Percentiles rank a stretch among this genome's conserved stretches.
These are phyloP conservation scores for Andrographis paniculata DNA, from an alignment of 305 asterid genomes.

Conservation along the genomic window DNA sequence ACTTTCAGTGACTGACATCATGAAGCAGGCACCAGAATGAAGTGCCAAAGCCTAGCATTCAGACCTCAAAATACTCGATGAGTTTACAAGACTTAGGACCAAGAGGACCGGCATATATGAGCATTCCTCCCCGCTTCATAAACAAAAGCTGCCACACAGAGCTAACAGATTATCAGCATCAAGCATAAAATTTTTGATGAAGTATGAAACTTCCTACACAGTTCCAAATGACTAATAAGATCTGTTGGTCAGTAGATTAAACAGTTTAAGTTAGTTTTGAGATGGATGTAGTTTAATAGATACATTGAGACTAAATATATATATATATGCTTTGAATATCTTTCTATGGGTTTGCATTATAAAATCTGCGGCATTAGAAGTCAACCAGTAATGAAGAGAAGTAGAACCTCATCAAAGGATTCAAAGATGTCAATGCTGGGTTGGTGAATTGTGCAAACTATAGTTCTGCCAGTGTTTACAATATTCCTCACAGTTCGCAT, in stretches of 20 bases:
- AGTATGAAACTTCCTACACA: too few species aligned
- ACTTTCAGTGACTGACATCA: constrained; percentile 12
- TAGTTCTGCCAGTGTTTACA: constrained; percentile 92
- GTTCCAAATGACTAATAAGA: too few species aligned
- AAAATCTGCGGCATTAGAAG: constrained; percentile 4
- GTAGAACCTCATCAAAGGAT: constrained; percentile 84
- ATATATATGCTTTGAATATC: too few species aligned
- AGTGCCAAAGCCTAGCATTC: constrained; percentile 6
- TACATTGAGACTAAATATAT: too few species aligned
- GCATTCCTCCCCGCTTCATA: constrained; percentile 94
- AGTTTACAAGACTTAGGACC: constrained; percentile 81
- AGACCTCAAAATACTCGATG: constrained; percentile 86
- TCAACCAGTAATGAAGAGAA: constrained; percentile 1
- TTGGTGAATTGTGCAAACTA: constrained; percentile 96
- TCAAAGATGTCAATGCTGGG: constrained; percentile 98
- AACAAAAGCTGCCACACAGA: constrained; percentile 63
- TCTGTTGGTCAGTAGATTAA: too few species aligned
- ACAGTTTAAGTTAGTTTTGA: too few species aligned
- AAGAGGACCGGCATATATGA: constrained; percentile 91
- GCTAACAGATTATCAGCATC: constrained; percentile 19
- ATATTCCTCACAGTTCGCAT: constrained; percentile 97
- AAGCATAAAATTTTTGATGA: constrained; percentile 1
- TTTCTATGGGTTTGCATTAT: too few species aligned
- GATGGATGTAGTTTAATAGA: too few species aligned
- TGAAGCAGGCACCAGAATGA: constrained; percentile 12